Base-by-base conservation (phyloP, 345 rosid species). In the Salix viminalis region DNA sequence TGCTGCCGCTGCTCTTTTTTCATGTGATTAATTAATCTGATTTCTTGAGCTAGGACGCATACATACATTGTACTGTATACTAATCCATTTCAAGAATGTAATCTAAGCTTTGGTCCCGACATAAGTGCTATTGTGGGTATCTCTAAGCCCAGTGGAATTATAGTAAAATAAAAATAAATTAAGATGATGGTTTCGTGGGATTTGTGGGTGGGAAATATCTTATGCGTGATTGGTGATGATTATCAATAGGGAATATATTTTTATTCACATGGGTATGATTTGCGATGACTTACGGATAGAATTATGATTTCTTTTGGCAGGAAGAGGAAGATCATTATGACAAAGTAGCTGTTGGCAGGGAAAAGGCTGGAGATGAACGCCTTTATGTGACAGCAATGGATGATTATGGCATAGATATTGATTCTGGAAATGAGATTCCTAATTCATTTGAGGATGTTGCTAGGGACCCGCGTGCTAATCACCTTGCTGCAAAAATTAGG, bases 381-480 rank as follows among this genome's bases (percentile, higher is more conserved):
- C 48, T 87, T 73, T 91, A 83, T 73, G 56, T 90, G 83, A 85
- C 78, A 42, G 90, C 81, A 67, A 75, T 88, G 58, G 79, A 78
- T 72, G 91, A 86, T 69, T 90, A 90, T 41, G 90, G 80, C 42
- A 79, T 87, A 14, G 88, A 88, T 34, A 83, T 83, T 0, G 91
- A 87, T 76, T 80, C 84, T n/a, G 71, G 73, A 78, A 77, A 76
- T 52, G 87, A 61, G 78, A 83, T 92, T 75, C 94, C 97, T 0
- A 41, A 76, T 9, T 75, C 91, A 8, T 71, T 86, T 4, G 74
- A 72, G 66, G 89, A 87, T 41, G 70, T 85, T 26, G 34, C 71
- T 2, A 90, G 90, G 81, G 96, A 93, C 72, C 91, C 89, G 0
- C 94, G 97, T n/a, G 96, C 97, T 2, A 90, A 92, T 89, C 89